Conservation (phyloP, 257 asterid genomes). For the Nyctanthes arbortristis region DNA sequence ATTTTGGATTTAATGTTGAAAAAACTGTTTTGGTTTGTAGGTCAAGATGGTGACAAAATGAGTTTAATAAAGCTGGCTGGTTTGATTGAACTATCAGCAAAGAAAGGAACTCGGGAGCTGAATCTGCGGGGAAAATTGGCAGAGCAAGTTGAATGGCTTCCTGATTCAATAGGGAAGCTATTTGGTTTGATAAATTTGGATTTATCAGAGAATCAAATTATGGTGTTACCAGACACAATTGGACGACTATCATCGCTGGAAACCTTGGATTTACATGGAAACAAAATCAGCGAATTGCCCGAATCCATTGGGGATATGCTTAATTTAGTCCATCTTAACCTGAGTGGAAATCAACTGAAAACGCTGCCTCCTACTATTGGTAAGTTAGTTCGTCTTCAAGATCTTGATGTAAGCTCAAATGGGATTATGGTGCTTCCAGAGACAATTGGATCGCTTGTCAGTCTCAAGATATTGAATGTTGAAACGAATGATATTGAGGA, state of each 20-base stretch:
- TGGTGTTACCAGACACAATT: slow-evolving; percentile 62
- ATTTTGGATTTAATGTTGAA: slow-evolving; percentile 14
- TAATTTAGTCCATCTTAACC: slow-evolving; percentile 57
- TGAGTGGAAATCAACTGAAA: slow-evolving; percentile 70
- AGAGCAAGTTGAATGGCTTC: slow-evolving; percentile 92
- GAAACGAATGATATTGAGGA: slow-evolving; percentile 83
- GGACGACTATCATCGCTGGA: slow-evolving; percentile 64
- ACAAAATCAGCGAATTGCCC: slow-evolving; percentile 60
- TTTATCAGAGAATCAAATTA: slow-evolving; percentile 75
- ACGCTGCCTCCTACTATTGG: slow-evolving; percentile 59
- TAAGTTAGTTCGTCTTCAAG: slow-evolving; percentile 61
- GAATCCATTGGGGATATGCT: slow-evolving; percentile 74
- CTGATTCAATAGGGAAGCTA: slow-evolving; percentile 89
- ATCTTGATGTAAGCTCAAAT: slow-evolving; percentile 84
- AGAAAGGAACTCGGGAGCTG: slow-evolving; percentile 69
- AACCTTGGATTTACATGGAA: slow-evolving; percentile 62
- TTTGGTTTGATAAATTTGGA: slow-evolving; percentile 62
- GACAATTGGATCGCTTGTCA: slow-evolving; percentile 66
- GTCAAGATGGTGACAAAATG: slow-evolving; percentile 76
- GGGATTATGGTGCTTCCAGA: slow-evolving; percentile 65
- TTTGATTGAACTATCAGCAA: slow-evolving; percentile 72
- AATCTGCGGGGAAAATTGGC: slow-evolving; percentile 56
- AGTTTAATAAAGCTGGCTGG: slow-evolving; percentile 81
- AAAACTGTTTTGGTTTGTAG: slow-evolving; percentile 43
- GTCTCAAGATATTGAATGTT: slow-evolving; percentile 57